A percentile compares a stretch with the other conserved stretches of the same genome.
Conservation (phyloP, 805 yeast species). For the Maudiozyma pseudohumilis region DNA sequence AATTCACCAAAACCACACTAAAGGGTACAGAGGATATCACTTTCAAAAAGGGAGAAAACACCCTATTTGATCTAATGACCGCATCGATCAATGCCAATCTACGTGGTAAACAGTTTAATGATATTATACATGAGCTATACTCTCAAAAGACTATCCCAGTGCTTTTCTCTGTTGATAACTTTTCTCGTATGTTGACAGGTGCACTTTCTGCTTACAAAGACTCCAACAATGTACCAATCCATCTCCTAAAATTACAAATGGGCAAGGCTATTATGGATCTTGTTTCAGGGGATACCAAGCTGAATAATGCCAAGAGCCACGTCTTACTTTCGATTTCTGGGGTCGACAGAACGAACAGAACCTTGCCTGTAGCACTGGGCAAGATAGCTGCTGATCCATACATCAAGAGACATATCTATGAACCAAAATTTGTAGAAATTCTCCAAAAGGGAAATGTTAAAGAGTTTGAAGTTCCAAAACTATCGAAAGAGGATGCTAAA, state of each 20-base stretch:
- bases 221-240: conserved; percentile 44
- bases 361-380: conserved; percentile 53
- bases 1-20: conserved; percentile 26
- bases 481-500: conserved; percentile 37
- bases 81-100: conserved; percentile 31
- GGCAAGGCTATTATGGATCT: conserved; percentile 46
- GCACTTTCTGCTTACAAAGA: conserved; percentile 54
- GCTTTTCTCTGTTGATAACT: conserved; percentile 61
- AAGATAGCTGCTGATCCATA: conserved; percentile 47
- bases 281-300: conserved; percentile 42
- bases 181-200: conserved; percentile 49
- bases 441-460: conserved; percentile 32
- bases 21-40: conserved; percentile 22
- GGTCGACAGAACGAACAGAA: conserved; percentile 40
- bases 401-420: conserved; percentile 39
- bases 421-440: conserved; percentile 42
- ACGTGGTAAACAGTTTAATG: conserved; percentile 39
- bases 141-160: conserved; percentile 46
- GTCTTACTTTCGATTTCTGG: conserved; percentile 55
- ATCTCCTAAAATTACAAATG: conserved; percentile 53
- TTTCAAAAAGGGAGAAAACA: conserved; percentile 23
- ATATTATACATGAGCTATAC: conserved; percentile 46
- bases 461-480: conserved; percentile 35
- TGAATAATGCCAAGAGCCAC: conserved; percentile 45
- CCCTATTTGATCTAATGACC: conserved; percentile 36